Base-by-base conservation (phyloP, 2,329 filamentous ascomycete species). In the Pyrenochaeta sp. region DNA sequence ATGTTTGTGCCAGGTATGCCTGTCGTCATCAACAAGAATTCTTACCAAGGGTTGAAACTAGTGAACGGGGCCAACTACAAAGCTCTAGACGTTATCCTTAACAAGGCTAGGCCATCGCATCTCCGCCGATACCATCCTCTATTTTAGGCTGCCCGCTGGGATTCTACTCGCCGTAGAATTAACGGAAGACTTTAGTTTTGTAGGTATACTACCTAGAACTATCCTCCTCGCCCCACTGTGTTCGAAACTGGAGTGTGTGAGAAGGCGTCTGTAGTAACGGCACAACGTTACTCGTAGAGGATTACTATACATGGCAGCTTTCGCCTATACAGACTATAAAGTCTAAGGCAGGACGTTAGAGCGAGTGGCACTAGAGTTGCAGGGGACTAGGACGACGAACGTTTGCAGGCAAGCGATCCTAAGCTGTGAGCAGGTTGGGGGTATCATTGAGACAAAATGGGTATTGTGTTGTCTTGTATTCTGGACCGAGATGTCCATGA, bases 51-150 rank as follows among this genome's bases (percentile, higher is more conserved):
- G 11, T 23, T 45, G 19, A 45, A 45, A 15, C 35, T 45, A 13
- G 42, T 45, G 3, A 45, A 45, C 15, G 35, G 42, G 21, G n/a
- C 42, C 26, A 27, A 7, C 14, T 45, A 45, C 18, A 45, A 4
- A 27, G 35, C 35, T 26, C 27, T 40, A 14, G 35, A 46, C 24
- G 24, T 41, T 13, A 41, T 41, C 18, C 5, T 46, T 10, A 19
- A 46, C 18, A 23, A 46, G 29, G 43, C 29, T 26, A 31, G 43
- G 36, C 29, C 24, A 46, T 46, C 36, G 30, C 22, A 37, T 46
- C 30, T 36, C 21, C 19, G 29, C 21, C 17, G 14, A 46, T 19
- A 36, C 31, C 18, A 46, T 41, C 24, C 24, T 27, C 24, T 13
- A 27, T 11, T 11, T 27, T 27, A 13, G 24, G 14, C 44, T 40